These are phyloP conservation scores for Isochrysis galbana DNA, from an alignment of 78 protist genomes.

Conservation along the genomic window DNA sequence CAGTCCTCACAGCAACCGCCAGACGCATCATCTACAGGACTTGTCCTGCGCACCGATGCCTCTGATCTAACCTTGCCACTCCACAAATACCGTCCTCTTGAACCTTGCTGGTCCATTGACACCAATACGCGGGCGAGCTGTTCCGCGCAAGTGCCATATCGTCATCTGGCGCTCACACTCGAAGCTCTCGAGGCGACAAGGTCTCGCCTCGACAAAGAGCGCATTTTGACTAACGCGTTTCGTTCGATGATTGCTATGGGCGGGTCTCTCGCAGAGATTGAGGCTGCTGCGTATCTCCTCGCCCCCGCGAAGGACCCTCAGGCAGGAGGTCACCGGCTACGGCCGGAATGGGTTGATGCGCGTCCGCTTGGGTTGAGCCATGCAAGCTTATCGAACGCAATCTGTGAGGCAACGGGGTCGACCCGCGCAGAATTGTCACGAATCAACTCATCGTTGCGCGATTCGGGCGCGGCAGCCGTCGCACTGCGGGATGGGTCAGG, in stretches of 20 bases:
- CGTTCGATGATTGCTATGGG: not conserved
- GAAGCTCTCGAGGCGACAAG: constrained; percentile 2
- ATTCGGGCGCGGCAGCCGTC: not conserved
- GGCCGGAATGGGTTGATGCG: not conserved
- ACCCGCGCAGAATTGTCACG: not conserved
- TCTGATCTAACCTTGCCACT: no score
- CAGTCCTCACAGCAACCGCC: no score
- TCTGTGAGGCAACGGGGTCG: not conserved
- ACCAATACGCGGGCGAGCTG: no score
- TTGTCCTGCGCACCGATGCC: no score
- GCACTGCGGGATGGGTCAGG: not conserved
- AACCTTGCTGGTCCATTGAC: no score
- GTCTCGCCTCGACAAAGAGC: not conserved
- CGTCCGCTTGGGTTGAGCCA: not conserved
- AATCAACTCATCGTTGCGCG: not conserved
- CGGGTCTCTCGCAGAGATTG: not conserved
- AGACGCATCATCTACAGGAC: no score
- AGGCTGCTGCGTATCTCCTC: not conserved
- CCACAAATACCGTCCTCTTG: no score
- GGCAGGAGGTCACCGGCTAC: constrained; percentile 13
- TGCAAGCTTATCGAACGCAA: not conserved
- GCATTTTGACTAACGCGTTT: not conserved
- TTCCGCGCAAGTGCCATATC: constrained; percentile 15
- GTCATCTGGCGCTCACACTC: not conserved
- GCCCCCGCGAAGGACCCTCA: constrained; percentile 14